Conservation (phyloP, 2,329 filamentous ascomycete genomes). For the Neurospora sp. region DNA sequence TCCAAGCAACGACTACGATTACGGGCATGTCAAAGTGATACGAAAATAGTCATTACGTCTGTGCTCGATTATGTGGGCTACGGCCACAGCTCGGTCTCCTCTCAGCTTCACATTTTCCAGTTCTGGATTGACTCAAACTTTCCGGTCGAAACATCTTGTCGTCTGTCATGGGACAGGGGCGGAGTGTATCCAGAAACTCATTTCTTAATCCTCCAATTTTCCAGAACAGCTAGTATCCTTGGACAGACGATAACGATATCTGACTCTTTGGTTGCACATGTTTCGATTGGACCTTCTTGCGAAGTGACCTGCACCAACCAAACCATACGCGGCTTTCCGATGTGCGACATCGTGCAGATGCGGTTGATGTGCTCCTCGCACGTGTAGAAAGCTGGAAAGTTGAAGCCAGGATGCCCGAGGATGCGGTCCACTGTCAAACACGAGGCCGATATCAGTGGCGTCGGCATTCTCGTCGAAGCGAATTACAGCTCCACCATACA, state of each 20-base stretch:
- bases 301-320: constrained; percentile 4
- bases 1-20: not conserved
- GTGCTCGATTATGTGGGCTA: not conserved
- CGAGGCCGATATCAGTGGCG: not conserved
- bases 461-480: not conserved
- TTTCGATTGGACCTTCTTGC: not conserved
- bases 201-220: not conserved
- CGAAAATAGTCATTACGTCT: not conserved
- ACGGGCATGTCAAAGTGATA: not conserved
- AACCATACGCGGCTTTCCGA: constrained; percentile 6
- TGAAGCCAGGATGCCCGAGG: not conserved
- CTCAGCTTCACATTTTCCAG: not conserved
- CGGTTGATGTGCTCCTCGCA: not conserved
- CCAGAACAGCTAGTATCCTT: not conserved
- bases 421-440: constrained; percentile 3
- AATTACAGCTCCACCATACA: not conserved
- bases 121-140: not conserved
- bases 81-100: not conserved
- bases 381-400: constrained; percentile 2
- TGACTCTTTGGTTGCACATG: not conserved
- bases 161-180: not conserved
- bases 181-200: not conserved
- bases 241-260: not conserved
- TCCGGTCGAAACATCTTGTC: not conserved
- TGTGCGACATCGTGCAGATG: constrained; percentile 12